Evolutionary conservation across 2,329 filamentous ascomycete species (phyloP), one percentile per base, ranked within the genome.

Genomic region (Bipolaris zeicola): DNA sequence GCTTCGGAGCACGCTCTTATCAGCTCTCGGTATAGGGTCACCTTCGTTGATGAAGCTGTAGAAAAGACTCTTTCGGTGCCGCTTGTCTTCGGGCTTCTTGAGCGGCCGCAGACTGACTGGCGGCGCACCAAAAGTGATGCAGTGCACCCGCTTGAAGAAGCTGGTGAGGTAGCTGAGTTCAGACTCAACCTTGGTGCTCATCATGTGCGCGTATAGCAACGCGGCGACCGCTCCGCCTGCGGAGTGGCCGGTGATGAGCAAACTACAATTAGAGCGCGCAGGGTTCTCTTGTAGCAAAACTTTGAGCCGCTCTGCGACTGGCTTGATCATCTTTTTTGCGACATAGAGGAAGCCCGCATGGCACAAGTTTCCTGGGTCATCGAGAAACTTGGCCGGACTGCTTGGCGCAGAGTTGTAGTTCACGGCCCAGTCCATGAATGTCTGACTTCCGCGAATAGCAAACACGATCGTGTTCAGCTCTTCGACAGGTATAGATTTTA

Each of bases 181-280:
- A 6, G 88, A 91, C 39, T 80, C 74, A 3, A 88, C 75, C 1
- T 81, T 83, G 2, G 78, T 81, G 2, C 86, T 80, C 37, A 94
- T 83, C 88, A 96, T 94, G 75, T 96, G 92, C 34, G 85, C 83
- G 75, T 92, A 96, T 0, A 96, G 80, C 10, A 96, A 80, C 2
- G 88, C 84, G 0, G 92, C 92, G 1, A 96, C 87, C 0, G 92
- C 92, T 2, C 92, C 92, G 14, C 92, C 92, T 0, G 92, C 92
- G 1, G 89, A 92, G 70, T 96, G 92, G 0, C 92, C 92, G 0
- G 92, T 96, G 58, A 96, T 89, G 16, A 96, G 80, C 7, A 96
- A 81, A 14, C 88, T 91, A 68, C 87, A 89, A 5, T 71, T 67
- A 22, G 85, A 82, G 10, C 90, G 84, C 3, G 79, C 76, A 0